Percentiles rank a stretch among this genome's conserved stretches.
These are phyloP conservation scores for Tolypocladium album DNA, from an alignment of 2,329 filamentous ascomycete species.

Conservation along the genomic window DNA sequence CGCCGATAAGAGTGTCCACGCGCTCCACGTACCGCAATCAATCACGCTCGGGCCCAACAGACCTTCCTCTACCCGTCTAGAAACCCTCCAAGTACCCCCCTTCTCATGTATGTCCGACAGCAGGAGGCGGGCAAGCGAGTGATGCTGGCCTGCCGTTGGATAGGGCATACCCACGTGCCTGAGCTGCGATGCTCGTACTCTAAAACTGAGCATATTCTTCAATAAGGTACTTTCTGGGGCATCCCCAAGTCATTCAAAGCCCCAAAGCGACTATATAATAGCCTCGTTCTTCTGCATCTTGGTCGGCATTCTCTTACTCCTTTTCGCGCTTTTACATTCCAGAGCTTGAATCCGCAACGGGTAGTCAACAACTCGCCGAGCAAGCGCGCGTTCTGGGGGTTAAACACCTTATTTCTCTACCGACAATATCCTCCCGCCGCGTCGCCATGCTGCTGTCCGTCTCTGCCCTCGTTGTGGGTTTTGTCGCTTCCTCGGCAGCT, in stretches of 20 bases:
- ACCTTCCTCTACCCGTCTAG: not conserved
- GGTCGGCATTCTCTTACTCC: not conserved
- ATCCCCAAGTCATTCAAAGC: not conserved
- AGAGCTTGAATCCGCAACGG: too few species aligned
- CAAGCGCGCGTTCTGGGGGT: not conserved
- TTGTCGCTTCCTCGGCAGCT: not conserved
- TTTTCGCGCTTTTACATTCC: not conserved
- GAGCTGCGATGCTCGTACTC: not conserved
- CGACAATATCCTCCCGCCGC: not conserved
- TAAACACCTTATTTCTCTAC: not conserved
- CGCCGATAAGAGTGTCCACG: not conserved
- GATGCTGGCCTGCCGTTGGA: not conserved
- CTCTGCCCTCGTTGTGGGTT: not conserved
- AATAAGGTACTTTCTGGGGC: not conserved
- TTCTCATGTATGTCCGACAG: not conserved
- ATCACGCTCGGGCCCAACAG: not conserved
- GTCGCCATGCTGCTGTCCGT: slow-evolving; percentile 1
- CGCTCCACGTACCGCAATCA: too few species aligned
- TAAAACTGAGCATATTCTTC: not conserved
- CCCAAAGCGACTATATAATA: not conserved
- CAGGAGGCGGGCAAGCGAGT: not conserved
- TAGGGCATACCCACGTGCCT: not conserved
- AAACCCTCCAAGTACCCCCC: not conserved
- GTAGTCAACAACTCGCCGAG: too few species aligned
- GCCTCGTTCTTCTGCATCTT: not conserved